Evolutionary conservation across 495 filamentous ascomycete genomes (phyloP), one percentile per base, ranked within the genome.

Genomic region (Aspergillus saccharolyticus): DNA sequence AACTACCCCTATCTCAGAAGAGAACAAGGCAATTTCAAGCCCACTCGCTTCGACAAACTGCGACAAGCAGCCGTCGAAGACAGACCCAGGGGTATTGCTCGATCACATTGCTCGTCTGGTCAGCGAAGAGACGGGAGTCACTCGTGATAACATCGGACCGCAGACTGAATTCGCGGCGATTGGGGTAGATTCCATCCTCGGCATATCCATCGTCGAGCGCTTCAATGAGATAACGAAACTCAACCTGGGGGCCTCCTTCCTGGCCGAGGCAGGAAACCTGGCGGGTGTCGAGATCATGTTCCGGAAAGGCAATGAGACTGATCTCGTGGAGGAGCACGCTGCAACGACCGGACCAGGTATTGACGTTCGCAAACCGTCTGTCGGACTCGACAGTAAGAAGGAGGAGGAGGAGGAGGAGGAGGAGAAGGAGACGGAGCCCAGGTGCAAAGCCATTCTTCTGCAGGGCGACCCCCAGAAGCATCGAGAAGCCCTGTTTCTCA

Each of bases 101-200:
- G 50, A 28, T 1, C 48, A 64, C 0, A 60, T 71, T 22, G 64
- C 67, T 5, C 55, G 63, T 17, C 69, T 73, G 53, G 54, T 61
- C n/a, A 67, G 59, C 6, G 42, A 69, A 5, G 55, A 58, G 10
- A 15, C 52, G 22, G 45, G 43, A 3, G 69, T 72, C 1, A 62
- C 73, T 3, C 74, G 69, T 0, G 67, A 76, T 30, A 65, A 73
- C 44, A 28, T 28, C 25, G n/a, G n/a, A n/a, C n/a, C n/a, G n/a
- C n/a, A n/a, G n/a, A 58, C 60, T 3, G 63, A 51, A 0, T 72
- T 82, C 52, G 70, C 70, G 8, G 72, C 78, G 30, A 51, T 83
- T 17, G 82, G 82, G 0, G 68, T 84, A 6, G 81, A 85, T 58
- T 78, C 73, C 2, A 69, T 85, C 9, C 63, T 83, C 58, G 66